These are phyloP conservation scores for Cryptococcus deneoformans DNA, from an alignment of 1,284 basidiomycete species.

Conservation along the genomic window DNA sequence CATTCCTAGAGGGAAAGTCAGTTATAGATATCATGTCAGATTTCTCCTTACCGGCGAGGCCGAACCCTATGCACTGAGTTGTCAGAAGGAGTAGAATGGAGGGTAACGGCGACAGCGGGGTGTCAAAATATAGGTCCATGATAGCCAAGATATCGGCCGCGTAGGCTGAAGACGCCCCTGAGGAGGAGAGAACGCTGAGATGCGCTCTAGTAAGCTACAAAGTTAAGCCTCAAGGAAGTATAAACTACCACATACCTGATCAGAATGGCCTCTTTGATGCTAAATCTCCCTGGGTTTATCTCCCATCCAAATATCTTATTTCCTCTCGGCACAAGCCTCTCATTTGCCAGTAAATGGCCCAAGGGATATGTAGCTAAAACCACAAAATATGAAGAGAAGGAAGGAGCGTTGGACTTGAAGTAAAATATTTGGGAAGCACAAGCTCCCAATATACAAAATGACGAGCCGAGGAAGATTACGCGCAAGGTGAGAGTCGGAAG, in stretches of 20 bases:
- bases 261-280: constrained; percentile 51
- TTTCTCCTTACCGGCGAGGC: constrained; percentile 48
- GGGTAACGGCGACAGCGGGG: constrained; percentile 41
- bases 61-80: constrained; percentile 57
- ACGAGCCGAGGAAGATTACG: constrained; percentile 53
- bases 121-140: constrained; percentile 51
- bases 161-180: constrained; percentile 50
- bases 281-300: constrained; percentile 54
- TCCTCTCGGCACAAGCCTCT: constrained; percentile 27
- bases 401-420: constrained; percentile 53
- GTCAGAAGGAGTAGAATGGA: constrained; percentile 57
- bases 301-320: constrained; percentile 38
- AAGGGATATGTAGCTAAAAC: constrained; percentile 54
- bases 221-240: not conserved
- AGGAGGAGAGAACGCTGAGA: constrained; percentile 51
- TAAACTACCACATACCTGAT: constrained; percentile 27
- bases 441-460: constrained; percentile 56
- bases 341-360: constrained; percentile 47
- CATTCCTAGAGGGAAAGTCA: constrained; percentile 30
- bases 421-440: constrained; percentile 52
- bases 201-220: no score
- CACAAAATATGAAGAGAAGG: constrained; percentile 57
- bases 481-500: constrained; percentile 55
- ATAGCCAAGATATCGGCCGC: constrained; percentile 53
- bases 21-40: not conserved